Percentiles rank a stretch among this genome's conserved stretches.
phyloP scores from a whole-genome alignment of 192 early-diverging fungal species.

The Geranomyces variabilis region DNA sequence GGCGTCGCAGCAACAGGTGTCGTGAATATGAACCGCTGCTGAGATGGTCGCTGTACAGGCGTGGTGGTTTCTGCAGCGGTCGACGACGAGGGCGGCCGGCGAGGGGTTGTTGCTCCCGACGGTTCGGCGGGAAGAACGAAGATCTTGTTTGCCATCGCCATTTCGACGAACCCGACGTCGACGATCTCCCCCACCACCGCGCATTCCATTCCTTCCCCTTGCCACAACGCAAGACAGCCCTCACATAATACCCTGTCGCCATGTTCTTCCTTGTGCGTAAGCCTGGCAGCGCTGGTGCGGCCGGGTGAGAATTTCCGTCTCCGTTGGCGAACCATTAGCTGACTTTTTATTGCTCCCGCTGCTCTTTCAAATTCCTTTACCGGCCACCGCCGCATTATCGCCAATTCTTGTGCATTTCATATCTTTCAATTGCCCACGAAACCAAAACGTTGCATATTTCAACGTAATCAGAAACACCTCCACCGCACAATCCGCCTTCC shows the following conservation, averaged over 20 bases:
- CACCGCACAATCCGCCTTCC: slow-evolving; percentile 92
- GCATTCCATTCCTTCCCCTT: no score
- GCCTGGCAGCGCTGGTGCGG: not conserved
- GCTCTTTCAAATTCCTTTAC: not conserved
- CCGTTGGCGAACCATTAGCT: not conserved
- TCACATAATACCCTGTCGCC: not conserved
- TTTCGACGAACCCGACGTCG: no score
- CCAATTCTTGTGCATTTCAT: not conserved
- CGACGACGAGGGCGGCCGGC: no score
- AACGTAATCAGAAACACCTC: slow-evolving; percentile 66
- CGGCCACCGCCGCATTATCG: not conserved
- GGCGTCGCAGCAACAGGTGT: no score
- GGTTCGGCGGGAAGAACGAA: no score
- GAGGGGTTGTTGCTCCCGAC: no score
- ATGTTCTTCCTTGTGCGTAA: slow-evolving; percentile 8
- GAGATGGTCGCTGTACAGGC: no score
- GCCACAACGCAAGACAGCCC: no score
- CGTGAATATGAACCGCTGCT: no score
- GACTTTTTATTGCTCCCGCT: not conserved
- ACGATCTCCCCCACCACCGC: no score
- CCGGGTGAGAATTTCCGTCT: not conserved
- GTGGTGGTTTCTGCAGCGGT: no score
- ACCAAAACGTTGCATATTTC: not conserved
- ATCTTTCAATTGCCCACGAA: not conserved
- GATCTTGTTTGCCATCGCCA: no score